Evolutionary conservation across 2,329 filamentous ascomycete species (phyloP), one percentile per base, ranked within the genome.

Genomic region (Paracorniculantispora psalliotae): DNA sequence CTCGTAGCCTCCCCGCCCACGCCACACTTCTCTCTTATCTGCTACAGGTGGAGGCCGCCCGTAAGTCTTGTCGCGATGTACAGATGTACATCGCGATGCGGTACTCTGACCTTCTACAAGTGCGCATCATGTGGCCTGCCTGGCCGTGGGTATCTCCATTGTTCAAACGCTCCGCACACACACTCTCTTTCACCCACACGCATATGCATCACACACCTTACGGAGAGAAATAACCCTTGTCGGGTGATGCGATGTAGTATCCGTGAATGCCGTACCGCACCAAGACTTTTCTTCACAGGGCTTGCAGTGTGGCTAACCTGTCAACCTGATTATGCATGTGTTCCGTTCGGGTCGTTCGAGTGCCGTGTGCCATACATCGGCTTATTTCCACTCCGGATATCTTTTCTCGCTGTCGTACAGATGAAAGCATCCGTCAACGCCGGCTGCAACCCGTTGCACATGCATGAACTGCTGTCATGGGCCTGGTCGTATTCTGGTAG

Each of bases 201-300:
- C n/a, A n/a, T n/a, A n/a, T n/a, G n/a, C n/a, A n/a, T n/a, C 19
- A 25, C 48, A 51, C 48, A 37, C 30, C n/a, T n/a, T n/a, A 25
- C 12, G 30, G 2, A 25, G 4, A n/a, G 15, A 4, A 37, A n/a
- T 21, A 25, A 10, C 23, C 28, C 30, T 13, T 28, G 53, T 56
- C 53, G 21, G 53, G 21, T 56, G 53, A 56, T 23, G 28, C 41
- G 25, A 54, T 33, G 51, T 54, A 10, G 51, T 54, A 54, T 54
- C 51, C 41, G 51, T 19, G 26, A 46, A 7, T 43, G 26, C 51
- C 39, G 25, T 21, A 9, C 19, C 15, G 51, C 35, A 46, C 51
- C 39, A 54, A 23, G 39, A 44, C 19, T 21, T 35, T n/a, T 25
- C 8, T n/a, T n/a, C n/a, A n/a, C n/a, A 35, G 17, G 49, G 51